Base-by-base conservation (phyloP, 345 rosid species). In the Hibiscus mutabilis region DNA sequence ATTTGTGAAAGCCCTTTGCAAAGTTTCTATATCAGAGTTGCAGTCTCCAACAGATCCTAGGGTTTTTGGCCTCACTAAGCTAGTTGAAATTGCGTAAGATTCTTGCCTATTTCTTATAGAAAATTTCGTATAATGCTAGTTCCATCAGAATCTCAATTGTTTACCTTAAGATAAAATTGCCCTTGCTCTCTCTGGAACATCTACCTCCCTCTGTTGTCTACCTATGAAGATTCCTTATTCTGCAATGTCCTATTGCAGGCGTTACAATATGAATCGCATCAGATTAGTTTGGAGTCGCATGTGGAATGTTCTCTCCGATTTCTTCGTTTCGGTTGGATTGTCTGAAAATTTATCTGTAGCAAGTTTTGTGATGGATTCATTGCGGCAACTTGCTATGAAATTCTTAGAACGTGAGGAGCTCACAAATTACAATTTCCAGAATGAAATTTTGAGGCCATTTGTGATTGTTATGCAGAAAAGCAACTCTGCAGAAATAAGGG, bases 31-130 rank as follows among this genome's bases (percentile, higher is more conserved):
- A 82, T 83, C 85, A 47, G 98, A 94, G 80, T 82, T 94, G 88
- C 98, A 94, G 82, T 91, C 97, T 78, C 96, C 95, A 61, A 91
- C 96, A 22, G 98, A 94, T 70, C 98, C 98, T 76, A 96, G 98
- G 70, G 97, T 94, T 60, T 94, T 94, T 84, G 84, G 98, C 87
- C 92, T 94, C 71, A 94, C 98, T 63, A 94, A 94, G 85, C 77
- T 94, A 58, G 98, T 94, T 78, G 98, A 94, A 83, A 94, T 94
- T 74, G 90, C 98, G 98, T 94, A 89, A 85, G 94, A 60, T 69
- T 78, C 76, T 78, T 71, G 61, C 52, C 29, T 72, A 35, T 56
- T 12, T 27, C 10, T 25, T n/a, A 29, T 33, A 44, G 31, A 31
- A 47, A 19, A 42, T 16, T 64, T 40, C 53, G 12, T 63, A 15